These are phyloP conservation scores for Recurvomyces mirabilis DNA, from an alignment of 495 filamentous ascomycete species.

Conservation along the genomic window DNA sequence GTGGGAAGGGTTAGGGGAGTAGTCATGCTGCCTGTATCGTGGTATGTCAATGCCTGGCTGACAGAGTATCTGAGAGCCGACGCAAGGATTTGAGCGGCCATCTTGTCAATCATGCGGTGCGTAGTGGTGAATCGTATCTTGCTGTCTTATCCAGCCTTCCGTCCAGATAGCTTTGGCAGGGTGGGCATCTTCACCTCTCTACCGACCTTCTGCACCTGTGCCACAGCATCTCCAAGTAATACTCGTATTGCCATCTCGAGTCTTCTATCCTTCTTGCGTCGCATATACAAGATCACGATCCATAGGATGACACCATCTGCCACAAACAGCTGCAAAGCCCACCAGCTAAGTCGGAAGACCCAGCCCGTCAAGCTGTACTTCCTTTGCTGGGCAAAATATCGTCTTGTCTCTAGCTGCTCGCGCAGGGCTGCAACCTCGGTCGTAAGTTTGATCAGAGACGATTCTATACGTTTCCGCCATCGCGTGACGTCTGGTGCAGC, in stretches of 20 bases:
- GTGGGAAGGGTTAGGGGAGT: too few relatives aligned
- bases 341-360: conserved; percentile 60
- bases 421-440: conserved; percentile 87
- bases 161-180: conserved; percentile 9
- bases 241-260: conserved; percentile 65
- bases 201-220: conserved; percentile 31
- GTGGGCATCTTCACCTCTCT: conserved; percentile 20
- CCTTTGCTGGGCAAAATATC: conserved; percentile 36
- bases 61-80: too few relatives aligned
- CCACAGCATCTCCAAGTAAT: conserved; percentile 42
- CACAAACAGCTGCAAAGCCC: conserved; percentile 58
- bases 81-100: too few relatives aligned
- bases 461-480: conserved; percentile 77
- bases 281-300: conserved; percentile 66
- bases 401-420: conserved; percentile 70
- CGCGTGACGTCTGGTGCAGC: conserved; percentile 28
- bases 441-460: conserved; percentile 78
- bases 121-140: too few relatives aligned
- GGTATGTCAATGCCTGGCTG: too few relatives aligned
- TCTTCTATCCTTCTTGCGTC: conserved; percentile 60
- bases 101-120: too few relatives aligned
- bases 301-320: conserved; percentile 60
- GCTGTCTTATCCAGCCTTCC: not conserved
- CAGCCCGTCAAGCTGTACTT: conserved; percentile 54
- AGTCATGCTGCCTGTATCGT: too few relatives aligned